Percentiles rank a stretch among this genome's conserved stretches.
Evolutionary conservation across 2,329 filamentous ascomycete species (phyloP).

Genomic region (Fonsecaea pugnacius): DNA sequence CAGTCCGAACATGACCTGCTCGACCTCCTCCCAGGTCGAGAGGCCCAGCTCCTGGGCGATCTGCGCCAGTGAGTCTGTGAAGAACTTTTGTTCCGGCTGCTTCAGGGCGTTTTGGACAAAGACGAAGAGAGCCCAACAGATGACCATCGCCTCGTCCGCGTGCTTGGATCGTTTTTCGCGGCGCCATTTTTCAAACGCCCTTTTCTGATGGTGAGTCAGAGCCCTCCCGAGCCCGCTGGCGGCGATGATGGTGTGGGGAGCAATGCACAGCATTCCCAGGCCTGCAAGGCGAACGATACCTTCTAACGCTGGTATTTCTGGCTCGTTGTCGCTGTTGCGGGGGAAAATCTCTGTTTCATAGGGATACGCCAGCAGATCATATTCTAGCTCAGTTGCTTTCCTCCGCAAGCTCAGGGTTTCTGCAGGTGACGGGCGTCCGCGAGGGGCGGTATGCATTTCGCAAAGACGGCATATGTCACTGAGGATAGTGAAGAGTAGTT

Average conservation of each 20-base stretch:
- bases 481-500: conserved; percentile 38
- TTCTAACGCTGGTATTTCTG: conserved; percentile 30
- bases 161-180: neutral
- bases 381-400: conserved; percentile 44
- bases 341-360: conserved; percentile 32
- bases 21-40: conserved; percentile 28
- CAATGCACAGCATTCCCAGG: conserved; percentile 27
- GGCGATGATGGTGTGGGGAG: conserved; percentile 31
- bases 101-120: conserved; percentile 28
- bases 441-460: conserved; percentile 37
- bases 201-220: conserved; percentile 32
- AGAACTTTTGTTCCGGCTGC: conserved; percentile 28
- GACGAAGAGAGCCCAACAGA: conserved; percentile 39
- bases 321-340: conserved; percentile 18
- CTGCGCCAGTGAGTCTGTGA: conserved; percentile 17
- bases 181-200: conserved; percentile 25
- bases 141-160: conserved; percentile 19
- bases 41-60: conserved; percentile 17
- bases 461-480: conserved; percentile 44
- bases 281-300: conserved; percentile 29
- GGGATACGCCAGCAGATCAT: conserved; percentile 46
- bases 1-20: conserved; percentile 22
- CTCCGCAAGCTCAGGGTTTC: conserved; percentile 44
- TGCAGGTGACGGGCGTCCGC: conserved; percentile 33
- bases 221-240: conserved; percentile 32